Percentiles rank a stretch among this genome's conserved stretches.
Evolutionary conservation across 2,329 filamentous ascomycete species (phyloP).

Genomic region (Aureobasidium subglaciale): DNA sequence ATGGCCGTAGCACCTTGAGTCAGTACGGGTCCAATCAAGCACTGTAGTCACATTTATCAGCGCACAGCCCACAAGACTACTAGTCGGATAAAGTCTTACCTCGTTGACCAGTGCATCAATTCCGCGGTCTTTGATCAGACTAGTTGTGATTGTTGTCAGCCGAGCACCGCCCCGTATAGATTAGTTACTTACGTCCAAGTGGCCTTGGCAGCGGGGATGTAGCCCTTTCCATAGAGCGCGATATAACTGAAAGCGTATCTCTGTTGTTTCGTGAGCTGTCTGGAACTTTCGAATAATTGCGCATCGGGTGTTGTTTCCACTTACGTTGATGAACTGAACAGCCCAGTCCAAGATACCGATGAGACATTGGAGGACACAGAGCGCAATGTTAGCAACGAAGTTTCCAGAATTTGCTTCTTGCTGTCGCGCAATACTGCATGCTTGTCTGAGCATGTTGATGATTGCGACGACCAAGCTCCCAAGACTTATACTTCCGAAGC

Average conservation of each 20-base stretch:
- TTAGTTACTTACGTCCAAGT: constrained; percentile 58
- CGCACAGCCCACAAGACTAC: neutral
- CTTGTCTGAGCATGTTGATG: constrained; percentile 75
- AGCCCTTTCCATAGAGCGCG: constrained; percentile 83
- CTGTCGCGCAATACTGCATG: constrained; percentile 70
- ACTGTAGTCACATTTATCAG: constrained; percentile 30
- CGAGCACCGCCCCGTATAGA: neutral
- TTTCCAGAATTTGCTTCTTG: constrained; percentile 61
- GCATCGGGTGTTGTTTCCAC: constrained; percentile 33
- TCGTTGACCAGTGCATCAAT: constrained; percentile 87
- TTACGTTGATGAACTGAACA: constrained; percentile 70
- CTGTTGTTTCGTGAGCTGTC: constrained; percentile 10
- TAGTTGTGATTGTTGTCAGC: constrained; percentile 22
- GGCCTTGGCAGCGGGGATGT: constrained; percentile 78
- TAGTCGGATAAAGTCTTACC: neutral
- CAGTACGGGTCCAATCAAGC: constrained; percentile 54
- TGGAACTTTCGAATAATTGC: constrained; percentile 24
- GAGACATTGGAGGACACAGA: constrained; percentile 70
- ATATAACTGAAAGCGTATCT: constrained; percentile 84
- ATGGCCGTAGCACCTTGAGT: constrained; percentile 67
- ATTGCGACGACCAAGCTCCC: constrained; percentile 82
- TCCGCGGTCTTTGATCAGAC: constrained; percentile 83
- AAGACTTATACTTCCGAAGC: constrained; percentile 83
- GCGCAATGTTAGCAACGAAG: constrained; percentile 57
- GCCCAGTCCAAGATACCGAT: constrained; percentile 77